Conservation (phyloP, 352 stramenopile species). For the Phytophthora tentaculata region DNA sequence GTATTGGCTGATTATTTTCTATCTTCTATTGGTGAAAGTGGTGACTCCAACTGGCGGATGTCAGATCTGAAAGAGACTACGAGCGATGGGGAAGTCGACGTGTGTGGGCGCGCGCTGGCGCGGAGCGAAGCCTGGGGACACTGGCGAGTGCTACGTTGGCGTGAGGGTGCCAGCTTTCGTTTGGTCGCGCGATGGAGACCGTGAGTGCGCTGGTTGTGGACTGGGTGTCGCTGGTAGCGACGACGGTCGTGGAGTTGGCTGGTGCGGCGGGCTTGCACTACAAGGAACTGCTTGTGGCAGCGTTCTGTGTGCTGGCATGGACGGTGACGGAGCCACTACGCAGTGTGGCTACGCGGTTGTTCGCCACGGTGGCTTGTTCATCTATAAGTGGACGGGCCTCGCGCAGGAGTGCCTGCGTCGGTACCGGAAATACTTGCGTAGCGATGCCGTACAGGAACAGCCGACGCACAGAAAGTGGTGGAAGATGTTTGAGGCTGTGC, state of each 20-base stretch:
- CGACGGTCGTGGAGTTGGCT: neutral
- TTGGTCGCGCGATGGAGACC: too few species aligned
- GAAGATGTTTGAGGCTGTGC: neutral
- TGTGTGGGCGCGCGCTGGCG: too few species aligned
- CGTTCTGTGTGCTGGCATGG: neutral
- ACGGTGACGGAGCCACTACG: neutral
- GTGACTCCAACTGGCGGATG: too few species aligned
- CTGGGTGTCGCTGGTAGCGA: neutral
- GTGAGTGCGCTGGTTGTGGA: neutral
- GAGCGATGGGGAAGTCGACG: too few species aligned
- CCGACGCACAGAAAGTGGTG: neutral
- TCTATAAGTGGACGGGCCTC: neutral
- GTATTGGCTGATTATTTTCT: too few species aligned
- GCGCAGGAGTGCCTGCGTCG: neutral
- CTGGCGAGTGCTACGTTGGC: too few species aligned
- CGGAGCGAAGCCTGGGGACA: too few species aligned
- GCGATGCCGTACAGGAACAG: neutral
- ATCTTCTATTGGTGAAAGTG: too few species aligned
- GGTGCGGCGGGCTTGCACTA: neutral
- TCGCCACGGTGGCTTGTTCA: neutral
- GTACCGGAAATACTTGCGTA: neutral
- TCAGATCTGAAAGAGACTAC: too few species aligned
- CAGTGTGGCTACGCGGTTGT: neutral
- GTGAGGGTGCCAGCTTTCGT: too few species aligned
- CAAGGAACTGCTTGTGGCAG: neutral